These are phyloP conservation scores for Pseudocercospora musae DNA, from an alignment of 2,329 filamentous ascomycete genomes.

Conservation along the genomic window DNA sequence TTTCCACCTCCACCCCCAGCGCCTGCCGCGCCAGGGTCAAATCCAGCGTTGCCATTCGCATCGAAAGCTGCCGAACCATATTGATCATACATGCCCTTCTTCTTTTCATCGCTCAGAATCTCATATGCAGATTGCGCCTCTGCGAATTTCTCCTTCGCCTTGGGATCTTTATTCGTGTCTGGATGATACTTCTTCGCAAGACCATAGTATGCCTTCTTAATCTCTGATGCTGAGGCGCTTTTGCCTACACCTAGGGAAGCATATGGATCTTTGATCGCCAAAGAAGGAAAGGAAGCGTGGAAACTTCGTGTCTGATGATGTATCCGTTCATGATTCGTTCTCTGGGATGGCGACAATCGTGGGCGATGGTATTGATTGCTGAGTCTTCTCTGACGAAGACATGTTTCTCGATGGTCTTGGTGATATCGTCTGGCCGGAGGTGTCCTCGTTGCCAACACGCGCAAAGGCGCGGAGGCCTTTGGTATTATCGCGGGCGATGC, in stretches of 20 bases:
- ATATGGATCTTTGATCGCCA: slow-evolving; percentile 74
- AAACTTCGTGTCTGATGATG: slow-evolving; percentile 41
- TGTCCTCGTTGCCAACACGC: slow-evolving; percentile 33
- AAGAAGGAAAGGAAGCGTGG: slow-evolving; percentile 55
- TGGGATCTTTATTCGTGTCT: slow-evolving; percentile 92
- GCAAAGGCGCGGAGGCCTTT: slow-evolving; percentile 34
- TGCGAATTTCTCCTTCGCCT: slow-evolving; percentile 90
- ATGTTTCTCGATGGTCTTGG: slow-evolving; percentile 19
- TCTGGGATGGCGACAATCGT: slow-evolving; percentile 11
- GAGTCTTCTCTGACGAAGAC: slow-evolving; percentile 15
- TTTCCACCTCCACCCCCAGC: slow-evolving; percentile 63
- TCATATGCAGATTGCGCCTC: slow-evolving; percentile 95
- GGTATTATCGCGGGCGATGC: slow-evolving; percentile 35
- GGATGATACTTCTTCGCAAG: slow-evolving; percentile 97
- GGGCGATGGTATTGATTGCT: slow-evolving; percentile 19
- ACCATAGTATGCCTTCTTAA: slow-evolving; percentile 98
- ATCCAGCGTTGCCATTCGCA: slow-evolving; percentile 58
- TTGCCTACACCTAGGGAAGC: slow-evolving; percentile 79
- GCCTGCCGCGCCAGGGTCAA: slow-evolving; percentile 67
- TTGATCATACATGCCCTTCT: slow-evolving; percentile 87
- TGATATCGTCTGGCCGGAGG: slow-evolving; percentile 22
- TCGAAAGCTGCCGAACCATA: slow-evolving; percentile 79
- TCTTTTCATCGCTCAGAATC: slow-evolving; percentile 85
- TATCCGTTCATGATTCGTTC: slow-evolving; percentile 30
- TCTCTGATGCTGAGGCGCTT: slow-evolving; percentile 75